Evolutionary conservation across 306 rosid genomes (phyloP), one percentile per base, ranked within the genome.

Genomic region (peach (Prunus persica)): DNA sequence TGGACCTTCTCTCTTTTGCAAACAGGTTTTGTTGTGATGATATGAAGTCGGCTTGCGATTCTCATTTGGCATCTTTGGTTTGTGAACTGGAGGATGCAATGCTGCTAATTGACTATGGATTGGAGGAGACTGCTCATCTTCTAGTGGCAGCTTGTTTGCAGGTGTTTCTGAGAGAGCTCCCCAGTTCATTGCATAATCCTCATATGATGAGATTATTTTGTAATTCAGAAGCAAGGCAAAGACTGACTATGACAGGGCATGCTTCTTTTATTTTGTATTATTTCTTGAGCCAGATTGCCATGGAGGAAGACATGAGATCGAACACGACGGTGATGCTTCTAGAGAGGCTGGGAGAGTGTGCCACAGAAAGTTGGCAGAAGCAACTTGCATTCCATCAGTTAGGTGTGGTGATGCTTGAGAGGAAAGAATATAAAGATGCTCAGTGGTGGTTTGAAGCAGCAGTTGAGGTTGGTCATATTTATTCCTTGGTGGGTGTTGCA

Each of bases 121-220:
- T 93, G 68, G 98, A 89, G 83, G 98, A 91, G 86, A 82, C 68
- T 0, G 91, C 97, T 0, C 81, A 88, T 74, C 84, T 93, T 69
- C 81, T 93, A 13, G 95, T 93, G 67, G 95, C 93, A 10, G 91
- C 98, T 81, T 91, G 98, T 82, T 87, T 93, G 88, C 98, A 93
- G 84, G 88, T 91, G 82, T 84, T 86, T 57, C 69, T 93, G 45
- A 86, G 98, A 82, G 98, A 91, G 87, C 93, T 93, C 6, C 97
- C 98, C 0, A 28, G 62, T 80, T 85, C 90, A 3, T 72, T 91
- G 82, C 88, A 86, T 34, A 76, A 84, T 80, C 78, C 77, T 1
- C 72, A 73, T 79, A 64, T 89, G 72, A 76, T 85, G 84, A 91
- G 72, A 73, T 58, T 86, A 62, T 89, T 93, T 78, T 89, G 90